Conservation (phyloP, 1,284 basidiomycete genomes). For the Wolfiporia cocos region DNA sequence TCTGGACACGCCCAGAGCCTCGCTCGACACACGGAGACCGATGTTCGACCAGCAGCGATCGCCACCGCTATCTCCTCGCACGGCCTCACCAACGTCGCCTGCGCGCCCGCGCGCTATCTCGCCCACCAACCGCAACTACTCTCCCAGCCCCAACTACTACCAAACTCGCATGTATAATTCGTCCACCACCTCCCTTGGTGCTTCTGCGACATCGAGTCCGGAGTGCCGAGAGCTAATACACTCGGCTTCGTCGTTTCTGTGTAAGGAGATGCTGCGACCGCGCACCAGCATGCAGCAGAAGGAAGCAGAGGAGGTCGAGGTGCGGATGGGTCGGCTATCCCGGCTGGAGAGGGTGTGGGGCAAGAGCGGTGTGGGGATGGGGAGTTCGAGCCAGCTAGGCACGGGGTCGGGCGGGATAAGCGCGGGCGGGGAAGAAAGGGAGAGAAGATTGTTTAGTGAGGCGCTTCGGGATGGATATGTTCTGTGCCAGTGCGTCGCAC, state of each 20-base stretch:
- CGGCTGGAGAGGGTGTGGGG: conserved; percentile 73
- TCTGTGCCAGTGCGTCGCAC: conserved; percentile 72
- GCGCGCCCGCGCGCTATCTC: conserved; percentile 29
- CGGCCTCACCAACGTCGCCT: conserved; percentile 22
- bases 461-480: conserved; percentile 79
- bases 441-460: conserved; percentile 65
- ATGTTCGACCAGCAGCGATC: conserved; percentile 4
- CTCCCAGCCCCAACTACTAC: conserved; percentile 37
- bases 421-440: conserved; percentile 63
- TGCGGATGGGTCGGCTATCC: conserved; percentile 50
- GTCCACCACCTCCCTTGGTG: conserved; percentile 49
- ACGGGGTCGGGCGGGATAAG: conserved; percentile 34
- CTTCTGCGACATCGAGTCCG: conserved; percentile 32
- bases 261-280: conserved; percentile 56
- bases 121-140: conserved; percentile 35
- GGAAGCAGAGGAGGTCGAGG: conserved; percentile 72
- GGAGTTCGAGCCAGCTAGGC: conserved; percentile 39
- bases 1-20: conserved; percentile 9
- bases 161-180: conserved; percentile 39
- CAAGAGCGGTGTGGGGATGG: conserved; percentile 37
- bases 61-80: conserved; percentile 14
- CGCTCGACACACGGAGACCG: no score
- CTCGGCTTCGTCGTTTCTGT: conserved; percentile 51
- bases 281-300: conserved; percentile 38
- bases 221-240: conserved; percentile 61